Evolutionary conservation across 1,139 yeast genomes (phyloP).

Genomic region (Magnusiomyces paraingens): DNA sequence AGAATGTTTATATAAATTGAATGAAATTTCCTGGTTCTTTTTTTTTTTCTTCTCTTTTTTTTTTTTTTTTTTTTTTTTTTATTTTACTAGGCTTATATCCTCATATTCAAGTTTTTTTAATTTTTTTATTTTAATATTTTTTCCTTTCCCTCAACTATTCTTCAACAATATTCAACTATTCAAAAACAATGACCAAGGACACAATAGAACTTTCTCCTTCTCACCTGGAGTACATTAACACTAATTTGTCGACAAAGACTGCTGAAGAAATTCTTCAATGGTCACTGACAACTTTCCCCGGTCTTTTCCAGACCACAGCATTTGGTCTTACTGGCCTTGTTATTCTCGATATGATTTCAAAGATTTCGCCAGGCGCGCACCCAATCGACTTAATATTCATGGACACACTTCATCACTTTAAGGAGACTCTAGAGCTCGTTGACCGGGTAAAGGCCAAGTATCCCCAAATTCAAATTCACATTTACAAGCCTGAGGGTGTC

Average conservation of each 20-base stretch:
- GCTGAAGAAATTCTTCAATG: slow-evolving; percentile 75
- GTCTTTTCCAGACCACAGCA: slow-evolving; percentile 85
- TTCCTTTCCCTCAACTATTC: slow-evolving; percentile 28
- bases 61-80: background rate
- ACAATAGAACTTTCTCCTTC: slow-evolving; percentile 19
- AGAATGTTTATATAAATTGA: background rate
- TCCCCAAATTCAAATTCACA: slow-evolving; percentile 46
- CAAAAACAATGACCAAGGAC: slow-evolving; percentile 8
- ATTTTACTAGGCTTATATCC: background rate
- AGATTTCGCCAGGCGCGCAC: slow-evolving; percentile 36
- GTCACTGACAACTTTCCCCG: slow-evolving; percentile 77
- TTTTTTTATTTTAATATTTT: slow-evolving; percentile 27
- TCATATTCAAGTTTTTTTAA: slow-evolving; percentile 3
- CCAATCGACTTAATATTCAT: slow-evolving; percentile 74
- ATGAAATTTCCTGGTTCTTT: background rate
- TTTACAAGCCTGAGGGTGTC: slow-evolving; percentile 59
- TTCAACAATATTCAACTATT: background rate
- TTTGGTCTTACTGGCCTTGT: slow-evolving; percentile 91
- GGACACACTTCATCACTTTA: slow-evolving; percentile 89
- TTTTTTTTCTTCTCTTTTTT: slow-evolving; percentile 3
- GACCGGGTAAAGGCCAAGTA: slow-evolving; percentile 52
- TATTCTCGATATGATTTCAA: slow-evolving; percentile 76
- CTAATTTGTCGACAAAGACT: slow-evolving; percentile 45
- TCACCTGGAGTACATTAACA: slow-evolving; percentile 44
- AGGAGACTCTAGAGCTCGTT: slow-evolving; percentile 80